Conservation (phyloP, 2,329 filamentous ascomycete genomes). For the Tolypocladium amazonense region DNA sequence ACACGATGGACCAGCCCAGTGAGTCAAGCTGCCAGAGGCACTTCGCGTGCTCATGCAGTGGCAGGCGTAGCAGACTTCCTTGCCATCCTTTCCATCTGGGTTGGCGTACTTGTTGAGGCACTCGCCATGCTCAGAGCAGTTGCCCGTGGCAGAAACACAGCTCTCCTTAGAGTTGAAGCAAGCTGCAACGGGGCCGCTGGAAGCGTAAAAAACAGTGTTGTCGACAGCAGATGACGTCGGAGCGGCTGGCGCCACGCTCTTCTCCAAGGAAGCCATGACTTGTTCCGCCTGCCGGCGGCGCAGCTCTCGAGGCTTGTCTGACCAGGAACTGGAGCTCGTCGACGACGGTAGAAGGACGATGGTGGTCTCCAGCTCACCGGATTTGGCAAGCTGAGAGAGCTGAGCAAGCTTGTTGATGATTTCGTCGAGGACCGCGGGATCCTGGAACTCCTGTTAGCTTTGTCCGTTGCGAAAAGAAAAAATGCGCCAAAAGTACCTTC, state of each 20-base stretch:
- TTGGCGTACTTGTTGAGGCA: slow-evolving; percentile 58
- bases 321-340: slow-evolving; percentile 29
- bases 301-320: slow-evolving; percentile 28
- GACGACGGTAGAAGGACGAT: slow-evolving; percentile 43
- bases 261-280: slow-evolving; percentile 29
- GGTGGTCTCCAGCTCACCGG: slow-evolving; percentile 44
- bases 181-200: slow-evolving; percentile 43
- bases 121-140: slow-evolving; percentile 72
- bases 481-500: slow-evolving; percentile 25
- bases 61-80: slow-evolving; percentile 64
- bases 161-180: slow-evolving; percentile 64
- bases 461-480: background rate
- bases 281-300: slow-evolving; percentile 38
- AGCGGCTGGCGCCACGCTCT: slow-evolving; percentile 10
- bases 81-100: slow-evolving; percentile 26
- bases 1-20: slow-evolving; percentile 80
- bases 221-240: slow-evolving; percentile 12
- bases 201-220: slow-evolving; percentile 23
- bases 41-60: slow-evolving; percentile 53
- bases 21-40: slow-evolving; percentile 49
- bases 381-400: slow-evolving; percentile 32
- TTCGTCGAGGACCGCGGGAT: slow-evolving; percentile 28
- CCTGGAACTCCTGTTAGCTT: slow-evolving; percentile 19
- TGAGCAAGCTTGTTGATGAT: slow-evolving; percentile 33
- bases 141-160: slow-evolving; percentile 60